Base-by-base conservation (phyloP, 2,329 filamentous ascomycete species). In the Talaromyces sp. region DNA sequence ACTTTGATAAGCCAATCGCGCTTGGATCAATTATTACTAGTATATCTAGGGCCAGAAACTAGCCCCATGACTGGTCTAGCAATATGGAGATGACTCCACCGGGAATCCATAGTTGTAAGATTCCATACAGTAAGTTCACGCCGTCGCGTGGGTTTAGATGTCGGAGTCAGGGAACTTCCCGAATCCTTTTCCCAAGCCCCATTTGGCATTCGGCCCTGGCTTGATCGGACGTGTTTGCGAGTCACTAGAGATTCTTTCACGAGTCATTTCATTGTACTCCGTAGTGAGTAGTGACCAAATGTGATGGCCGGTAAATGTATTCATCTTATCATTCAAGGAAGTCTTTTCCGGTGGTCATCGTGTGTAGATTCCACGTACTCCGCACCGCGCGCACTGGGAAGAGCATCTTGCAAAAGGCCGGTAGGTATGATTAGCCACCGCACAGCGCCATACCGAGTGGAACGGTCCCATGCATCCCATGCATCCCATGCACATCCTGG, bases 1-100 rank as follows among this genome's bases (percentile, higher is more conserved):
- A 47, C n/a, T 37, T 35, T n/a, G 58, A 47, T 47, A 60, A 62
- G 33, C 33, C 60, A 62, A 62, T 54, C 35, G 49, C 60, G 37
- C 16, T 31, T 54, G 47, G 24, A 54, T 54, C 47, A 62, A 37
- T 52, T 31, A 62, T 54, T 41, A 54, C 47, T 43, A 22, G 22
- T 11, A 52, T 50, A 22, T 39, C 31, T 9, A 52, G 35, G 47
- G 45, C 45, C 19, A n/a, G 33, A 43, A 50, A 39, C 59, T 52
- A 39, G n/a, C 27, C 14, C 11, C 41, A 35, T 31, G 16, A 52
- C 10, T 52, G 59, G 59, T 24, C 35, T 47, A 52, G 33, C 59
- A 19, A 27, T 14, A 35, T 62, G 47, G 47, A 31, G 47, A 49
- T 3, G 33, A 27, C 60, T 43, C 60, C 60, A 54, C 49, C 33